Evolutionary conservation across 257 asterid species (phyloP), one percentile per base, ranked within the genome.

Genomic region (Solanum pimpinellifolium): DNA sequence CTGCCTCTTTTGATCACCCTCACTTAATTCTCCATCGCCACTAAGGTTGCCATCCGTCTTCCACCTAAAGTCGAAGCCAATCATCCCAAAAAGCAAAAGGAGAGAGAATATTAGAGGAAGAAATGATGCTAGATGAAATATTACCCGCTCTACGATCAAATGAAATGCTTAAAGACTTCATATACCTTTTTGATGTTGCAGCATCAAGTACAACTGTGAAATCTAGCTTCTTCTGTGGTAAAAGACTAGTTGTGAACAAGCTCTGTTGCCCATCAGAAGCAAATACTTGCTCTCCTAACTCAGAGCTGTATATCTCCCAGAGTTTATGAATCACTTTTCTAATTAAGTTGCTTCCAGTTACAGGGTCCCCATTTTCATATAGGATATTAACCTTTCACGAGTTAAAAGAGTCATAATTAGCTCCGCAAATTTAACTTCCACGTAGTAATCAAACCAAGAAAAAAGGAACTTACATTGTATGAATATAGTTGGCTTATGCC

Each of bases 1-100:
- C 76, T 87, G 91, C 90, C 95, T 91, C 91, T 93, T 92, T 39
- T 83, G 88, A 87, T 90, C 95, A 87, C 66, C 85, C 84, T 87
- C 91, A 7, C 76, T 62, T 10, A 76, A 78, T 68, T 81, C 88
- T 18, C 80, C 85, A 78, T 78, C 20, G 29, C 82, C 37, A 12
- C 35, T 46, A 47, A 82, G 78, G 66, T 52, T 65, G 14, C 77
- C 68, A 37, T 44, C 76, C 15, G 72, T 86, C 84, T 23, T 66
- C 4, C 16, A 42, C 83, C 88, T 86, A 35, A 42, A 27, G 65
- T 35, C 7, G 83, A 39, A 87, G 86, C 27, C 37, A 59, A 42
- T n/a, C n/a, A 77, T 14, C 37, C 37, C 15, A 25, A 77, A 46
- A 27, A 62, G 42, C 27, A 59, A 31, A 33, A 9, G 35, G 35